Percentiles rank a stretch among this genome's conserved stretches.
Conservation (phyloP, 192 early-diverging fungal species). For the Coemansia sp. region DNA sequence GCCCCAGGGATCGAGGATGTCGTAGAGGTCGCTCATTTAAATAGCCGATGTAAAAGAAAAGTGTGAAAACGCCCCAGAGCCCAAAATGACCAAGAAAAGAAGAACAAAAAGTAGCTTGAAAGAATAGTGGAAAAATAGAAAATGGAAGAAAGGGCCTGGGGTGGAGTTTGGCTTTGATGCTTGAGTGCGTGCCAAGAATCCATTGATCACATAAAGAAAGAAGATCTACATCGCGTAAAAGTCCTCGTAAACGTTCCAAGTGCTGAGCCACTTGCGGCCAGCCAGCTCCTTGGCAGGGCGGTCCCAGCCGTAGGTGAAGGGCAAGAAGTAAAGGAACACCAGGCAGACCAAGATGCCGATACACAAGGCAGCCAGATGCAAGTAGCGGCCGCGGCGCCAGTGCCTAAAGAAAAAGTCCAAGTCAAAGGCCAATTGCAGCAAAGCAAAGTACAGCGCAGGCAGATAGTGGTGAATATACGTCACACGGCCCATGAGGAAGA, state of each 20-base stretch:
- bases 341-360: constrained; percentile 15
- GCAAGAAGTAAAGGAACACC: constrained; percentile 66
- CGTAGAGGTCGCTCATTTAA: constrained; percentile 54
- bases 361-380: constrained; percentile 51
- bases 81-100: background rate
- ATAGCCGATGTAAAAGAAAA: background rate
- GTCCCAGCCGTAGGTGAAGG: constrained; percentile 78
- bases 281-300: constrained; percentile 58
- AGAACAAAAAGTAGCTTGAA: background rate
- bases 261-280: constrained; percentile 65
- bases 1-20: constrained; percentile 54
- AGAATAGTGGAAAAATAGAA: background rate
- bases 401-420: constrained; percentile 63
- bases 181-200: background rate
- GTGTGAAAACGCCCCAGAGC: background rate
- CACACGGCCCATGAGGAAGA: constrained; percentile 89
- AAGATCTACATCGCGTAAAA: constrained; percentile 22
- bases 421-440: constrained; percentile 69
- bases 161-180: background rate
- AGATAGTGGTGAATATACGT: constrained; percentile 96
- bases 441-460: constrained; percentile 80
- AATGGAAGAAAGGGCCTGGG: background rate
- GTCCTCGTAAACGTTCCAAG: constrained; percentile 76
- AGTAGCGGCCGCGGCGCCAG: constrained; percentile 63
- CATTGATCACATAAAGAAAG: background rate